phyloP scores from a whole-genome alignment of 164 flowering plant genomes.

The Sextonia rubra region DNA sequence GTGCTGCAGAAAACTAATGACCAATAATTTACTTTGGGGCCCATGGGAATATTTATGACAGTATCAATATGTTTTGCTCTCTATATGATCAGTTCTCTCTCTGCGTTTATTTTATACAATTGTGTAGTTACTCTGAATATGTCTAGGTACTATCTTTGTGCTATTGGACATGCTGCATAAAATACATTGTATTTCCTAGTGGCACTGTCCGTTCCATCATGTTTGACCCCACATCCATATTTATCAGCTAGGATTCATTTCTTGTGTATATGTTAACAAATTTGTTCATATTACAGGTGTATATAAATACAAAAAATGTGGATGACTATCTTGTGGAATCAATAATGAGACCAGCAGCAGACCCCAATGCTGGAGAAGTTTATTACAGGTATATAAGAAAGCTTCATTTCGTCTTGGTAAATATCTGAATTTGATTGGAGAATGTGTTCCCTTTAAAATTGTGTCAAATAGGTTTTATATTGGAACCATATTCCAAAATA shows the following conservation, averaged over 20 bases:
- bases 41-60: no score
- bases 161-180: neutral
- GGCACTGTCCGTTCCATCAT: neutral
- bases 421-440: no score
- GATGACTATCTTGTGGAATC: conserved; percentile 95
- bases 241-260: neutral
- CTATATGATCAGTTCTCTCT: no score
- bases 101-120: no score
- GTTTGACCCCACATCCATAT: neutral
- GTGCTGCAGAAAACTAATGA: no score
- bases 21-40: no score
- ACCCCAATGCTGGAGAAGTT: conserved; percentile 96
- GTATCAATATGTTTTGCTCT: no score
- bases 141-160: neutral
- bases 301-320: conserved; percentile 72
- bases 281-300: conserved; percentile 49
- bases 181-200: neutral
- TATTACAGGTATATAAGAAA: conserved; percentile 67
- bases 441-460: no score
- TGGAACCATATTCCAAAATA: no score
- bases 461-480: no score
- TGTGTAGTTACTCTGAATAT: neutral
- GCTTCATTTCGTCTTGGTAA: no score
- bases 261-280: neutral
- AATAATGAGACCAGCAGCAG: conserved; percentile 73